Evolutionary conservation across 306 rosid genomes (phyloP).

Genomic region (Rubus idaeus): DNA sequence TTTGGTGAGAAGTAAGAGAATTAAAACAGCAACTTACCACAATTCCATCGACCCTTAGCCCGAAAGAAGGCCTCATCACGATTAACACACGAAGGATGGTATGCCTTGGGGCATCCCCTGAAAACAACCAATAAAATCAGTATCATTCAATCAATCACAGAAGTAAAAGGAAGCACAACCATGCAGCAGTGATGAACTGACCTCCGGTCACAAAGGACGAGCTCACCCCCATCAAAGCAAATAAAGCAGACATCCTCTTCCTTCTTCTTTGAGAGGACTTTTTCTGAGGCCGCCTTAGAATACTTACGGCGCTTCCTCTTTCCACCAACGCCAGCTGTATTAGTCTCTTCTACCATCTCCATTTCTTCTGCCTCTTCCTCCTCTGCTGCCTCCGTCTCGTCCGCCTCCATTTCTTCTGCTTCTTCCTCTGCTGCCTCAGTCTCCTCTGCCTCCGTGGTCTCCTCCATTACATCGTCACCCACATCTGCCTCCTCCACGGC

Average conservation of each 20-base stretch:
- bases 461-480: constrained; percentile 23
- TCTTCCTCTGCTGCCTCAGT: constrained; percentile 23
- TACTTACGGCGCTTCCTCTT: constrained; percentile 86
- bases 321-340: constrained; percentile 42
- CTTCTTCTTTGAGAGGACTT: constrained; percentile 60
- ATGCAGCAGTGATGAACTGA: constrained; percentile 17
- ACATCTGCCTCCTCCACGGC: constrained; percentile 11
- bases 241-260: constrained; percentile 99
- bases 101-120: constrained; percentile 99
- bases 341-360: constrained; percentile 35
- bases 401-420: constrained; percentile 23
- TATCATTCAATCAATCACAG: constrained; percentile 17
- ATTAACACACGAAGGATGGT: constrained; percentile 92
- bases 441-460: constrained; percentile 29
- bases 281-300: constrained; percentile 46
- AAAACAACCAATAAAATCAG: constrained; percentile 22
- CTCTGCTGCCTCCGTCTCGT: constrained; percentile 37
- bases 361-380: constrained; percentile 47
- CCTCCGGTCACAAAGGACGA: constrained; percentile 98
- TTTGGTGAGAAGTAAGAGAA: neutral
- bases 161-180: constrained; percentile 7
- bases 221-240: constrained; percentile 98
- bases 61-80: constrained; percentile 94
- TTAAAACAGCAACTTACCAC: constrained; percentile 55
- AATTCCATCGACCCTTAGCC: constrained; percentile 97